Evolutionary conservation across 2,329 filamentous ascomycete species (phyloP), one percentile per base, ranked within the genome.

Genomic region (Sphaceloma murrayae): DNA sequence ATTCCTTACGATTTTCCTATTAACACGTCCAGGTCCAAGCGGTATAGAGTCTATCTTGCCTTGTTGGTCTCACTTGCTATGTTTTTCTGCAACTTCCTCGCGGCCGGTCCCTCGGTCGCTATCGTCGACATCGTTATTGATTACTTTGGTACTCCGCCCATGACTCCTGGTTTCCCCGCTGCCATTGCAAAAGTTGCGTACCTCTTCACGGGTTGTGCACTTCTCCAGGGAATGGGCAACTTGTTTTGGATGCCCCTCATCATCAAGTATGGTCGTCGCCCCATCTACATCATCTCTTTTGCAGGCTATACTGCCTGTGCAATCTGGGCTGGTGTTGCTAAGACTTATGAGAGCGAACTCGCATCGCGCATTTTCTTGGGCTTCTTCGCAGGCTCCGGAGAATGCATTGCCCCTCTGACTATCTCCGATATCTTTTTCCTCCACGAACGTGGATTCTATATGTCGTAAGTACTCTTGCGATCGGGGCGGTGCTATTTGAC

Each of bases 351-450:
- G 14, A 55, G 51, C 29, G 50, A 54, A 11, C 36, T 76, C 2
- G 60, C 63, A 1, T 69, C 66, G 2, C 62, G 73, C 3, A 69
- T 73, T 18, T 46, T 75, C 8, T 63, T 77, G 60, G 73, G 73
- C 2, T 65, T 75, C 30, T 72, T 67, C 1, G 63, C 71, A 1
- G 74, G 73, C 1, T 68, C 72, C 5, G 73, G 67, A 2, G 73
- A 77, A 48, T 61, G 57, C 48, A 48, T 65, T 3, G 61, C 68
- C 1, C 72, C 71, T 0, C 59, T 72, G 5, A 73, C 70, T 1
- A 72, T 75, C 34, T 61, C 70, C 2, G 73, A 77, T 49, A 56
- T 75, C 21, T 77, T 75, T 57, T 77, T 74, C 53, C 58, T 77
- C 11, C 73, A 77, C 48, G 69, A 77, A 52, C 62, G 74, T 42